Evolutionary conservation across 2,329 filamentous ascomycete species (phyloP), one percentile per base, ranked within the genome.

Genomic region (Exserohilum turcica): DNA sequence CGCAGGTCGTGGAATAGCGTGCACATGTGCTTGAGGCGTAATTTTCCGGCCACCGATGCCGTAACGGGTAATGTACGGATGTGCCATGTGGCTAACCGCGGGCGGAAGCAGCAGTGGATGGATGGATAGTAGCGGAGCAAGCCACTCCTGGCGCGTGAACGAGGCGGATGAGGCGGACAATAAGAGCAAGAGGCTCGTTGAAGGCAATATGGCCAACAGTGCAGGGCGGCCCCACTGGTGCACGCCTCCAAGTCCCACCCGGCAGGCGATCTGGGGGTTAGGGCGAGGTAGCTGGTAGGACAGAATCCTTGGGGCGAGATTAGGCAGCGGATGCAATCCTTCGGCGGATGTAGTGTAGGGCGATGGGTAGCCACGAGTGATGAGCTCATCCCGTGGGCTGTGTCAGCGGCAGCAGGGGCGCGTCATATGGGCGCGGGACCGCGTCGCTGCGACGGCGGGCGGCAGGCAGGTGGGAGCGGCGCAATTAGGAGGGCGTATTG

Each of bases 171-270:
- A 36, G n/a, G n/a, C n/a, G n/a, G n/a, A n/a, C n/a, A n/a, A n/a
- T n/a, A n/a, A n/a, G n/a, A n/a, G n/a, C n/a, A n/a, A n/a, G 42
- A 52, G 39, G 38, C 27, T 45, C 45, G 46, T 33, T 38, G 48
- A 42, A 49, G 52, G 38, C 42, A 45, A 27, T 45, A 15, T 39
- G 52, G 54, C 54, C 43, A 57, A 47, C 46, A 21, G 35, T 35
- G 54, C 51, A 54, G 58, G 61, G 43, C 35, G 56, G 65, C 65
- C 63, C 66, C 65, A 69, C 65, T 60, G 61, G 58, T 42, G 57
- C 52, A 60, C 48, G 60, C 59, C 51, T 59, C 50, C 53, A 35
- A 57, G 60, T 66, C 64, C 67, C 67, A 70, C 67, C 67, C 66
- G 55, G 47, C 29, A 54, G 29, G 42, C 36, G 43, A 56, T 57